A percentile compares a stretch with the other conserved stretches of the same genome.
Conservation (phyloP, 2,329 filamentous ascomycete species). For the Alternaria alternata region DNA sequence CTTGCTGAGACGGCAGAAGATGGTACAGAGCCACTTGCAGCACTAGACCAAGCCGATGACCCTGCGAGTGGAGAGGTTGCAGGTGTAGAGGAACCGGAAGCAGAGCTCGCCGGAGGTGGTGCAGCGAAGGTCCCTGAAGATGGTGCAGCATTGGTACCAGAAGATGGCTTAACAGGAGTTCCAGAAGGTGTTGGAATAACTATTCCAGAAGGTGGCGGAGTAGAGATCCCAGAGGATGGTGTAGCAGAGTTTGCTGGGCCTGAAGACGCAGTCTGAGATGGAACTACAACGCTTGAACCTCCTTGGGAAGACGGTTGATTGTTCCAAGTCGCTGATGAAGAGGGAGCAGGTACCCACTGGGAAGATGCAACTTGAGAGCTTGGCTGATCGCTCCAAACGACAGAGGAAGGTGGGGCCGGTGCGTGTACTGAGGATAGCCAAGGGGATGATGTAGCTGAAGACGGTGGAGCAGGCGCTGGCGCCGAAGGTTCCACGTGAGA, state of each 20-base stretch:
- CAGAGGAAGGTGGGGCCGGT: not conserved
- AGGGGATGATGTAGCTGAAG: not conserved
- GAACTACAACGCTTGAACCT: not conserved
- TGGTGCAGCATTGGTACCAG: not conserved
- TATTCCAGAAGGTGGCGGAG: not conserved
- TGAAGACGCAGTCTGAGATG: not conserved
- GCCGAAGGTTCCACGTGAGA: not conserved
- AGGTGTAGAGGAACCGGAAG: not conserved
- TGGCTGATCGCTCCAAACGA: not conserved
- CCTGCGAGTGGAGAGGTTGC: not conserved
- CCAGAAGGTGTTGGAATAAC: not conserved
- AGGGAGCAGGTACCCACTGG: not conserved
- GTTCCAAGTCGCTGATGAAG: not conserved
- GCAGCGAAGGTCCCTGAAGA: not conserved
- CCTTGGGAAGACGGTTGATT: not conserved
- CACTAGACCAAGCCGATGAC: not conserved
- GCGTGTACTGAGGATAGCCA: not conserved
- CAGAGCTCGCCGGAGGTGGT: not conserved
- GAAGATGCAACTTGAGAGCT: not conserved
- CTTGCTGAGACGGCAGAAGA: not conserved
- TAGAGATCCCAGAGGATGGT: not conserved
- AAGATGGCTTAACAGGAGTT: not conserved
- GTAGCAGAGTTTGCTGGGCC: not conserved
- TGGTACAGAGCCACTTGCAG: not conserved
- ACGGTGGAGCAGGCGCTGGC: not conserved